Conservation (phyloP, 1,284 basidiomycete genomes). For the Irpex sp. region DNA sequence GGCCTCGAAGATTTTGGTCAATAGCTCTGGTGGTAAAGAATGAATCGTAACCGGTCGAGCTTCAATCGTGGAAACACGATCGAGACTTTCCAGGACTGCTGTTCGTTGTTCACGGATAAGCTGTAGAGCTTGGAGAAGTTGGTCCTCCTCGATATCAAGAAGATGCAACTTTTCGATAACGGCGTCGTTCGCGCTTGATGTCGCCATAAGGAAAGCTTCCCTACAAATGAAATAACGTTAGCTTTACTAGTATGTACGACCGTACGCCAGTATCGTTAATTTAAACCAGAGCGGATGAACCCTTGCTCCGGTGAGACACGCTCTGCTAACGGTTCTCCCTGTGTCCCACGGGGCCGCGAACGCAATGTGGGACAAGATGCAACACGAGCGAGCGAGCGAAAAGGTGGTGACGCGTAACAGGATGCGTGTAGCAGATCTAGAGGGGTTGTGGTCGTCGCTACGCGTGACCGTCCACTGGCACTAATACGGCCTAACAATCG, state of each 20-base stretch:
- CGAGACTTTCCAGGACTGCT: neutral
- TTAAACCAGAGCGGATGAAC: too few relatives aligned
- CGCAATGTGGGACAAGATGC: too few relatives aligned
- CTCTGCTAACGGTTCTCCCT: too few relatives aligned
- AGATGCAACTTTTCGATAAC: neutral
- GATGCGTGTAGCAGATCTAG: too few relatives aligned
- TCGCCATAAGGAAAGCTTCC: neutral
- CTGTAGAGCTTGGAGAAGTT: neutral
- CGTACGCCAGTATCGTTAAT: too few relatives aligned
- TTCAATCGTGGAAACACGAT: neutral
- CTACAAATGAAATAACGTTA: neutral
- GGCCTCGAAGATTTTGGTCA: neutral
- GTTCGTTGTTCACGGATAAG: neutral
- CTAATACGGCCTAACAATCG: too few relatives aligned
- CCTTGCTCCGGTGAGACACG: too few relatives aligned
- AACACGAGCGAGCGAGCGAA: too few relatives aligned
- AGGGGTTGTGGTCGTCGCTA: too few relatives aligned
- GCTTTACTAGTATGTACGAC: neutral
- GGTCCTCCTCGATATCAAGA: neutral
- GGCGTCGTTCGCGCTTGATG: neutral
- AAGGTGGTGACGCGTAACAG: too few relatives aligned
- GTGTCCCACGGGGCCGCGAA: too few relatives aligned
- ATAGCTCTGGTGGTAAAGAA: neutral
- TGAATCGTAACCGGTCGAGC: neutral
- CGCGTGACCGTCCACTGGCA: too few relatives aligned